Percentiles rank a stretch among this genome's conserved stretches.
Conservation (phyloP, 257 asterid genomes). For the Ballota nigra region DNA sequence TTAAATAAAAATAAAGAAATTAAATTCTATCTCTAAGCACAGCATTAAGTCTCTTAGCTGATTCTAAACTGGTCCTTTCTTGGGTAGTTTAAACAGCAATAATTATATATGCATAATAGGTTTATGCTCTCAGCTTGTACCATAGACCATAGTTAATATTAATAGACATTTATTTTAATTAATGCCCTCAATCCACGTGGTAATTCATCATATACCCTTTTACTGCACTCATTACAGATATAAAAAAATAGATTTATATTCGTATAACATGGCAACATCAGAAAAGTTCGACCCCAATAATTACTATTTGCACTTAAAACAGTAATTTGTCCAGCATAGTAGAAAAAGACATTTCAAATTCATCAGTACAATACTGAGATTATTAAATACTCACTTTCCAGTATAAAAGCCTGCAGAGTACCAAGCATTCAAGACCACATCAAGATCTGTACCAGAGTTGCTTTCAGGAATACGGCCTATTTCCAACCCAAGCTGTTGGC, state of each 20-base stretch:
- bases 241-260: not conserved
- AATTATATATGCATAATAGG: too few relatives aligned
- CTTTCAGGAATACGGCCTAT: slow-evolving; percentile 25
- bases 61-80: not conserved
- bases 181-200: slow-evolving; percentile 1
- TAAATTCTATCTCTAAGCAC: not conserved
- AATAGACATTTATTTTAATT: not conserved
- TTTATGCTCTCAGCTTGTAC: too few relatives aligned
- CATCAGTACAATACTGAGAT: not conserved
- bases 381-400: slow-evolving; percentile 66
- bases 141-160: not conserved
- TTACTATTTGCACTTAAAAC: not conserved
- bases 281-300: not conserved
- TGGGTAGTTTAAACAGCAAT: not conserved
- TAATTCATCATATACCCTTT: not conserved
- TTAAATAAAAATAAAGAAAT: not conserved
- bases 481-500: slow-evolving; percentile 22
- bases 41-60: not conserved
- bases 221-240: not conserved
- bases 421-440: slow-evolving; percentile 70
- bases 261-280: not conserved
- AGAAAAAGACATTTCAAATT: not conserved
- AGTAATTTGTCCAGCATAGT: not conserved
- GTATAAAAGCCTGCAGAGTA: slow-evolving; percentile 73
- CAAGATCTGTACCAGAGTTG: slow-evolving; percentile 52